A percentile compares a stretch with the other conserved stretches of the same genome.
Evolutionary conservation across 2,329 filamentous ascomycete species (phyloP).

Genomic region (Cryphonectria nitschkei): DNA sequence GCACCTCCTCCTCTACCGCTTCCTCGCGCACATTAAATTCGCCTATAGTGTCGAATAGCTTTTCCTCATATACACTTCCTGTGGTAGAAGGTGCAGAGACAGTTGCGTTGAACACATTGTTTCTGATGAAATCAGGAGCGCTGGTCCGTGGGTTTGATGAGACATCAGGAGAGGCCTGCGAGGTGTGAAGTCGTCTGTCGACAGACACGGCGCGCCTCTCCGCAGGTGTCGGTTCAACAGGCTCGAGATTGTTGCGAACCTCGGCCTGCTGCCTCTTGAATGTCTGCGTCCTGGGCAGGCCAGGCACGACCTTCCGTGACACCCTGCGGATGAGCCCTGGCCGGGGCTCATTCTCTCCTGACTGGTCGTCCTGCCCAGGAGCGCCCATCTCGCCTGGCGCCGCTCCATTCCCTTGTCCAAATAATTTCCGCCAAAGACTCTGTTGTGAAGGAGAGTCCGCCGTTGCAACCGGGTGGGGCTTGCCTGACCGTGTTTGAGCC

Average conservation of each 20-base stretch:
- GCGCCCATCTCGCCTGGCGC: conserved; percentile 33
- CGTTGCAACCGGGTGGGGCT: conserved; percentile 29
- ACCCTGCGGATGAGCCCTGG: conserved; percentile 47
- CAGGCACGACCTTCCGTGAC: conserved; percentile 71
- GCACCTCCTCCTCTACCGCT: conserved; percentile 29
- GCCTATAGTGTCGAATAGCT: conserved; percentile 36
- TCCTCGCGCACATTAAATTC: conserved; percentile 29
- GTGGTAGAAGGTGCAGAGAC: conserved; percentile 36
- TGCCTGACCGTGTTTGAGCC: conserved; percentile 34
- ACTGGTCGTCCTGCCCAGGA: conserved; percentile 34
- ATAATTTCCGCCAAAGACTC: conserved; percentile 35
- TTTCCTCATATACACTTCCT: conserved; percentile 40
- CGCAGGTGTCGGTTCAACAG: conserved; percentile 62
- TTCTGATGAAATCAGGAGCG: conserved; percentile 50
- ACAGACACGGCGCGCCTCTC: conserved; percentile 75
- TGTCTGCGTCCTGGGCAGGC: conserved; percentile 75
- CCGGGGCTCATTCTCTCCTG: conserved; percentile 37
- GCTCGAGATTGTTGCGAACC: conserved; percentile 71
- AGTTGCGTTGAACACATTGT: conserved; percentile 35
- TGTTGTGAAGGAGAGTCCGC: conserved; percentile 30
- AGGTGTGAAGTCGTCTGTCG: conserved; percentile 52
- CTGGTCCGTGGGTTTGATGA: conserved; percentile 50
- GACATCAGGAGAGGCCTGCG: conserved; percentile 41
- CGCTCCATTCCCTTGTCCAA: conserved; percentile 33
- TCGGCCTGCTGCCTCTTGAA: conserved; percentile 86